Evolutionary conservation across 352 stramenopile genomes (phyloP), one percentile per base, ranked within the genome.

Genomic region (Thraustotheca clavata): DNA sequence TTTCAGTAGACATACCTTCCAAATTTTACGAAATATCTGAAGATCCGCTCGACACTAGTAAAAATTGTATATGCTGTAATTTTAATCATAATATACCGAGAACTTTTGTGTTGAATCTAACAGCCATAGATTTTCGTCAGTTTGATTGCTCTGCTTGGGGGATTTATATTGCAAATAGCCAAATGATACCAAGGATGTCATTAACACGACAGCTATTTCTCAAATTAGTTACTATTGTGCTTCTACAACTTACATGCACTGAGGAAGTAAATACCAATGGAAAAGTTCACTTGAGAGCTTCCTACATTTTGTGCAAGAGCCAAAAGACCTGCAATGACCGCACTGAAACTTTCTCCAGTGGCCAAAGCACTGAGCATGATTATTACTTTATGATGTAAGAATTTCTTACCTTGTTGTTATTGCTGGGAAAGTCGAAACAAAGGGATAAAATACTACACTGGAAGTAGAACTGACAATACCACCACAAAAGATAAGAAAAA

Each of bases 381-480:
- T 8, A 14, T 32, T 34, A 24, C 43, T 11, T 18, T 29, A 22
- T 18, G 55, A 8, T 16, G 4, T 52, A 20, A 4, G n/a, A 54
- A 16, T 43, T 20, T 20, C 16, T 14, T 35, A 65, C 57, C 57
- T 89, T 47, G 80, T 89, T 60, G 76, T 87, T 27, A 87, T 52
- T 6, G 78, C 70, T 8, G 78, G 75, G 59, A 80, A 89, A n/a
- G 59, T 77, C 2, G 78, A 75, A 49, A 89, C 80, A 67, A 77
- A 89, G 43, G 80, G 78, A 49, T 89, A 89, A 47, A 88, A 86
- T 3, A 87, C 78, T 31, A 89, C 75, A 32, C 72, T 89, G 9
- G 80, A 87, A n/a, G 78, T 87, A 20, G 80, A 77, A 60, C 80
- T 89, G 38, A 89, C 78, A 60, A 86, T 73, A 1, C 80, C 80